phyloP scores from a whole-genome alignment of 805 yeast species.

The Lachancea thermotolerans region DNA sequence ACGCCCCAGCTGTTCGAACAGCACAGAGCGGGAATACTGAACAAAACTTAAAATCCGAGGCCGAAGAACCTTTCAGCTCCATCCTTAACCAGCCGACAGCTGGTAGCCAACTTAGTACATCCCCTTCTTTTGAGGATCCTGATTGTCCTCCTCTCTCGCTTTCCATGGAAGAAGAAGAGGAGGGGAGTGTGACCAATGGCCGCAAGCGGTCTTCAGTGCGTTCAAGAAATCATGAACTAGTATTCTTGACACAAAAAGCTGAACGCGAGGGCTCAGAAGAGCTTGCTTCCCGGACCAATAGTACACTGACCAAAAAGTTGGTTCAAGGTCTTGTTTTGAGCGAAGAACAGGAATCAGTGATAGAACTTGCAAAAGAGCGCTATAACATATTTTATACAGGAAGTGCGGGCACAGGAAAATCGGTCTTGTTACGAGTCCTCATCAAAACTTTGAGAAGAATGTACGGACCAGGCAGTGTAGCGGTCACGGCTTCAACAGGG shows the following conservation, averaged over 20 bases:
- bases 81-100: no score
- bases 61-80: neutral
- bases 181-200: neutral
- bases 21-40: neutral
- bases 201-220: slow-evolving; percentile 1
- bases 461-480: slow-evolving; percentile 43
- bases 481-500: slow-evolving; percentile 81
- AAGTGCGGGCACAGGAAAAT: slow-evolving; percentile 98
- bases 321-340: slow-evolving; percentile 31
- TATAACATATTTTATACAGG: slow-evolving; percentile 85
- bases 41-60: neutral
- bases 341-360: slow-evolving; percentile 59
- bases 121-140: slow-evolving; percentile 4
- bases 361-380: slow-evolving; percentile 58
- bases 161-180: slow-evolving; percentile 1
- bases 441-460: slow-evolving; percentile 45
- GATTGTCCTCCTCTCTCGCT: neutral
- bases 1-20: no score
- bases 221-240: slow-evolving; percentile 22
- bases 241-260: slow-evolving; percentile 29
- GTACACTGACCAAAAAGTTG: slow-evolving; percentile 3
- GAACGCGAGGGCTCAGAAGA: slow-evolving; percentile 7
- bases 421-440: slow-evolving; percentile 65
- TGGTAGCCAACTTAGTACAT: neutral
- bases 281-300: slow-evolving; percentile 1